Evolutionary conservation across 441 rosid genomes (phyloP).

Genomic region (Pelargonium citronellum): DNA sequence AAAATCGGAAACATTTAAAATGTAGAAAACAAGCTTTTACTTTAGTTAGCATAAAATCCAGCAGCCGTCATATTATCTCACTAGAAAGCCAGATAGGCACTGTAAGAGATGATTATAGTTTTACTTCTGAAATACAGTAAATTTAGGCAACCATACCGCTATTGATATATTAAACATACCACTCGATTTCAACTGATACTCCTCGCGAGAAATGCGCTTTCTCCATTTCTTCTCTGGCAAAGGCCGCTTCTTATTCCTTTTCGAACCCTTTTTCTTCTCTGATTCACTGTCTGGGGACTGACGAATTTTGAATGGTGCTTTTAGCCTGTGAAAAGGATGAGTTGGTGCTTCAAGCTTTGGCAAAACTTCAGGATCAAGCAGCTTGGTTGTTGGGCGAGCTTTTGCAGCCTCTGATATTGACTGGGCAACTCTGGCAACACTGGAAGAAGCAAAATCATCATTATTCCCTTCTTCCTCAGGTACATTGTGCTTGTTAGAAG

Average conservation of each 20-base stretch:
- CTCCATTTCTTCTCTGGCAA: conserved; percentile 85
- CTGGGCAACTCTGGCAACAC: conserved; percentile 52
- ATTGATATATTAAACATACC: conserved; percentile 42
- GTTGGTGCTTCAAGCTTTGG: conserved; percentile 87
- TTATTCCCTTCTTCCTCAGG: conserved; percentile 39
- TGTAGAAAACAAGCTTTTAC: not conserved
- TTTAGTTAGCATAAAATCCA: not conserved
- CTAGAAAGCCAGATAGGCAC: not conserved
- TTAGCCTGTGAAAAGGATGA: conserved; percentile 69
- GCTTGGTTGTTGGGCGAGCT: conserved; percentile 78
- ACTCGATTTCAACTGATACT: conserved; percentile 37
- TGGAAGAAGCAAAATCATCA: conserved; percentile 42
- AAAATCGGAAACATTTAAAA: not conserved
- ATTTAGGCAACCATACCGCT: conserved; percentile 1
- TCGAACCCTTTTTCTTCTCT: conserved; percentile 36
- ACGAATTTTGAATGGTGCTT: conserved; percentile 40
- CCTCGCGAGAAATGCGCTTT: conserved; percentile 56
- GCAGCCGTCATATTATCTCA: not conserved
- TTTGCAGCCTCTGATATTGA: conserved; percentile 61
- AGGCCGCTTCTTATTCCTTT: conserved; percentile 65
- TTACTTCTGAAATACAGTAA: not conserved
- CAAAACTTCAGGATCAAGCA: conserved; percentile 60
- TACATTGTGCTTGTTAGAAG: conserved; percentile 29
- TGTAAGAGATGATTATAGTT: not conserved
- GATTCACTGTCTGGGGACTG: conserved; percentile 41